Conservation (phyloP, 495 filamentous ascomycete genomes). For the Aspergillus bridgeri region DNA sequence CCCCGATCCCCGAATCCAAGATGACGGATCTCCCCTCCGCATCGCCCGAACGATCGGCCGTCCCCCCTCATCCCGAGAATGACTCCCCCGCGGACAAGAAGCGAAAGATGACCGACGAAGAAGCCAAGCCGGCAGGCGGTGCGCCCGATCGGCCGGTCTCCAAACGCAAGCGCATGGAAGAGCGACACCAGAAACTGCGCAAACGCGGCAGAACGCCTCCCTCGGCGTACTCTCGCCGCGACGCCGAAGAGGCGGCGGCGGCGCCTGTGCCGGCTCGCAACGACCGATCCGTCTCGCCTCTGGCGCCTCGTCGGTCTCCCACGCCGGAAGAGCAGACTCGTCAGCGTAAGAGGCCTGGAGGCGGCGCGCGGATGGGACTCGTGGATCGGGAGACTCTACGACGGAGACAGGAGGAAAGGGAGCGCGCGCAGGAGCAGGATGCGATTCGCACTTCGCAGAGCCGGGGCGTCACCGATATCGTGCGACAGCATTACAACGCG, state of each 20-base stretch:
- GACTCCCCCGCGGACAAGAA: conserved; percentile 24
- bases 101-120: conserved; percentile 26
- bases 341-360: conserved; percentile 83
- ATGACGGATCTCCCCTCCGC: conserved; percentile 1
- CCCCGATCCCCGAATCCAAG: not conserved
- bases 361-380: conserved; percentile 69
- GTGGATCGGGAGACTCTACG: conserved; percentile 66
- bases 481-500: conserved; percentile 92
- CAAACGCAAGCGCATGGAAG: conserved; percentile 44
- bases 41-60: not conserved
- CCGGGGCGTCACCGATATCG: conserved; percentile 73
- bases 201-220: conserved; percentile 38
- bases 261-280: conserved; percentile 18
- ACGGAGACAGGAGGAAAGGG: conserved; percentile 61
- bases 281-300: conserved; percentile 36
- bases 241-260: conserved; percentile 22
- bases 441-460: conserved; percentile 45
- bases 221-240: conserved; percentile 42
- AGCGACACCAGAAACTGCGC: conserved; percentile 40
- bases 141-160: conserved; percentile 21
- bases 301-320: conserved; percentile 34
- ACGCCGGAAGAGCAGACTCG: conserved; percentile 48
- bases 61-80: conserved; percentile 8
- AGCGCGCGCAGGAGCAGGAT: conserved; percentile 55
- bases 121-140: conserved; percentile 15